Conservation (phyloP, 1,284 basidiomycete species). For the Exobasidium rhododendri region DNA sequence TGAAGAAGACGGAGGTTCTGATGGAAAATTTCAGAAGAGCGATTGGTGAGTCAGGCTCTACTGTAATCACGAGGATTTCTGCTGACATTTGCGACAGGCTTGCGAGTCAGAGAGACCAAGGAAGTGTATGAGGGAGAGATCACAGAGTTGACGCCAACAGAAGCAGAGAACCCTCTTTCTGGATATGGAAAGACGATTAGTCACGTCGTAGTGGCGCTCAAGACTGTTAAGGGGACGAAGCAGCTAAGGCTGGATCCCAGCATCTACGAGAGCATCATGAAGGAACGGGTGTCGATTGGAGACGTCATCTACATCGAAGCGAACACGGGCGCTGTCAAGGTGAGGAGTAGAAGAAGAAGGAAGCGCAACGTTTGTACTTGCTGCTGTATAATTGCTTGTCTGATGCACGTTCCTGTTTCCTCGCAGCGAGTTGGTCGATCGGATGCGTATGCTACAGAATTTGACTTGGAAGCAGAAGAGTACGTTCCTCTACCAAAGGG, state of each 20-base stretch:
- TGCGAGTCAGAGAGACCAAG: conserved; percentile 71
- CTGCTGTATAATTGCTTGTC: neutral
- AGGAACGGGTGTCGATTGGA: conserved; percentile 93
- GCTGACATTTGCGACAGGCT: conserved; percentile 62
- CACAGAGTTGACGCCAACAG: conserved; percentile 91
- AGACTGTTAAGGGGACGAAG: conserved; percentile 98
- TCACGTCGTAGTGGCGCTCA: conserved; percentile 91
- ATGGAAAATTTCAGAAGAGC: conserved; percentile 91
- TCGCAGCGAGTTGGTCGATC: conserved; percentile 87
- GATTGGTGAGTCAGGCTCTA: conserved; percentile 68
- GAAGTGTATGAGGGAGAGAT: conserved; percentile 99
- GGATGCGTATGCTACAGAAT: conserved; percentile 97
- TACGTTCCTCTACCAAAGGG: conserved; percentile 97
- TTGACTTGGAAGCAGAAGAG: conserved; percentile 95
- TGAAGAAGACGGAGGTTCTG: conserved; percentile 99
- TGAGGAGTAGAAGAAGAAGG: neutral
- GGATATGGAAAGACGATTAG: conserved; percentile 98
- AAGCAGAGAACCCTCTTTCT: conserved; percentile 56
- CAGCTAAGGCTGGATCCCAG: conserved; percentile 89
- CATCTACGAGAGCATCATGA: conserved; percentile 95
- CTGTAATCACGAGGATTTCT: neutral
- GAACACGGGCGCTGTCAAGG: conserved; percentile 84
- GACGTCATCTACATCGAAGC: conserved; percentile 96
- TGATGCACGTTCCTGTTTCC: neutral
- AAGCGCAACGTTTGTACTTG: neutral